Base-by-base conservation (phyloP, 1,139 yeast species). In the Saccharomycopsis hybrid region DNA sequence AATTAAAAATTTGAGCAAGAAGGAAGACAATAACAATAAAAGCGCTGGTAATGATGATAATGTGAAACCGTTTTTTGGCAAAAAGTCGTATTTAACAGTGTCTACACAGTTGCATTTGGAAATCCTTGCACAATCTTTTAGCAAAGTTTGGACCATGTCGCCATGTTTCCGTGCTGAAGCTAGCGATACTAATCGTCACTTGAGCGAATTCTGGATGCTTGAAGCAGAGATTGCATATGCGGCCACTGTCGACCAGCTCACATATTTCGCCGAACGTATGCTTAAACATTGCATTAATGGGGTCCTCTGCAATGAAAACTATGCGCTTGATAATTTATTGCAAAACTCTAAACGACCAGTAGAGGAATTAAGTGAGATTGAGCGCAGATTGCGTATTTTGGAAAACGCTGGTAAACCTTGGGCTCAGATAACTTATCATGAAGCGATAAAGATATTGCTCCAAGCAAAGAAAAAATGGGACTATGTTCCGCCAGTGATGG, bases 171-270 rank as follows among this genome's bases (percentile, higher is more conserved):
- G 99, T 54, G 98, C 98, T 0, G 99, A 94, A 62, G 77, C 77
- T 47, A 85, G 96, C 48, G 89, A 88, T 59, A 94, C 99, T 0
- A 86, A 82, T 58, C 74, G 98, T 46, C 99, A 94, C 63, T 68
- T 94, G 55, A 78, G 94, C 55, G 99, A 94, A 64, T 94, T 94
- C 65, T 92, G 97, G 97, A 90, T 94, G 97, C 68, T 92, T 2
- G 99, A 94, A 65, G 95, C 90, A 0, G 99, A 94, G 62, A 65
- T 89, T 32, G 80, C 89, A 11, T 85, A 85, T 63, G 68, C 85
- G 2, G 72, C 76, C 8, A 65, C 70, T 11, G 73, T 89, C 5
- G 61, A 64, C 2, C 85, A 84, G 55, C 67, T 94, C 50, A 82
- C 92, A 11, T 61, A 61, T 2, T 76, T 88, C 50, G 78, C 85